These are phyloP conservation scores for Trichosporon ovoides DNA, from an alignment of 1,284 basidiomycete species.

Conservation along the genomic window DNA sequence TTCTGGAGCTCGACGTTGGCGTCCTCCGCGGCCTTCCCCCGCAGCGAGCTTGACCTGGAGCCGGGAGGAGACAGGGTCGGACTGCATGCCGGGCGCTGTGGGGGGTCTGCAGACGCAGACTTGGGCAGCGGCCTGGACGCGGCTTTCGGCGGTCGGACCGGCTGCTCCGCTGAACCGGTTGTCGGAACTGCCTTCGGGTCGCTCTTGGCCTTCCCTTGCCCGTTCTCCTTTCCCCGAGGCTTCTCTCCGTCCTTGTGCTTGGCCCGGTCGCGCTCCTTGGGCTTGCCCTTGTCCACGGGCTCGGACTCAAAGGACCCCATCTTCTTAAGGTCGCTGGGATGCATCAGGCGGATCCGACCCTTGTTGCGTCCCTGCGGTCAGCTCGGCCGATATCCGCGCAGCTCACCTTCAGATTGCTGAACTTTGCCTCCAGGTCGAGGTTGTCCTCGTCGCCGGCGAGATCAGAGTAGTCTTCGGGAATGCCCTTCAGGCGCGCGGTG, in stretches of 20 bases:
- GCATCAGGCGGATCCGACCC: constrained; percentile 66
- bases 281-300: neutral
- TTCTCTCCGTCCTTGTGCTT: neutral
- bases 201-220: neutral
- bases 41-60: constrained; percentile 36
- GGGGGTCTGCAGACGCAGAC: neutral
- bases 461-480: constrained; percentile 79
- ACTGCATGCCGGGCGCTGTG: constrained; percentile 5
- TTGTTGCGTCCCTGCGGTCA: constrained; percentile 56
- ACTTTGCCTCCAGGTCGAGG: constrained; percentile 79
- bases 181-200: neutral
- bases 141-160: neutral
- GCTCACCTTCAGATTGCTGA: constrained; percentile 71
- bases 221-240: neutral
- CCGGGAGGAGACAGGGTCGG: constrained; percentile 25
- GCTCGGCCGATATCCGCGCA: neutral
- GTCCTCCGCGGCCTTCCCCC: constrained; percentile 24
- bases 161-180: neutral
- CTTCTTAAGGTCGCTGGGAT: constrained; percentile 68
- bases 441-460: constrained; percentile 64
- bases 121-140: neutral
- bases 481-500: neutral
- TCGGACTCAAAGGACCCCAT: constrained; percentile 33
- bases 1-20: constrained; percentile 57
- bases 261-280: neutral